Evolutionary conservation across 176 grass and related monocot genomes (phyloP), one percentile per base, ranked within the genome.

Genomic region (Triticum dicoccoides): DNA sequence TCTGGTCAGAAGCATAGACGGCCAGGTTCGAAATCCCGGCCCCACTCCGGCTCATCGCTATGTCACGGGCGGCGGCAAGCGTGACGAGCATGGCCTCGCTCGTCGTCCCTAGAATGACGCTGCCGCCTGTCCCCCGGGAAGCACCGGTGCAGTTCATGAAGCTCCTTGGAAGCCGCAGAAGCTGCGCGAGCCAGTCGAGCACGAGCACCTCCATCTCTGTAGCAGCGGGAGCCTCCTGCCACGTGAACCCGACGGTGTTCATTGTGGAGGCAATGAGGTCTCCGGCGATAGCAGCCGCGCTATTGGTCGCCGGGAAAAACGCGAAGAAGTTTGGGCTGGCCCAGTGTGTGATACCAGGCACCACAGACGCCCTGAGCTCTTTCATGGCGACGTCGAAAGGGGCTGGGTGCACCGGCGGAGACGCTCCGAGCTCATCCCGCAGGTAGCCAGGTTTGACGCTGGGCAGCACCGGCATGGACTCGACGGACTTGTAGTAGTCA

Each of bases 71-170:
- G 13, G 72, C 42, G 23, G 47, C 72, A 25, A 75, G 72, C 7
- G 72, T 75, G 72, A 75, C 72, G 6, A 75, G 72, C 72, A 75
- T 75, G 42, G 72, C 72, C 72, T 75, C 72, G 72, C 72, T 75
- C 2, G 72, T 75, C 23, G 72, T 75, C 6, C 72, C 72, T 13
- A 75, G 42, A 24, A 75, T 49, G 42, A 75, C 72, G 3, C 72
- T 44, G 13, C 72, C 72, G 42, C 72, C 72, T 1, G 42, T 75
- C 13, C 72, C 72, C 0, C 72, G 72, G 11, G 13, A 3, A 14
- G 72, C 42, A 24, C 42, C 2, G 1, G 42, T 49, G 23, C 72
- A 23, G 72, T 75, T 75, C 72, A 75, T 75, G 72, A 75, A 75
- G 72, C 13, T 75, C 3, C 41, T 29, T 24, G 72, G 72, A 42